Evolutionary conservation across 345 rosid genomes (phyloP), one percentile per base, ranked within the genome.

Genomic region (Carallia brachiata): DNA sequence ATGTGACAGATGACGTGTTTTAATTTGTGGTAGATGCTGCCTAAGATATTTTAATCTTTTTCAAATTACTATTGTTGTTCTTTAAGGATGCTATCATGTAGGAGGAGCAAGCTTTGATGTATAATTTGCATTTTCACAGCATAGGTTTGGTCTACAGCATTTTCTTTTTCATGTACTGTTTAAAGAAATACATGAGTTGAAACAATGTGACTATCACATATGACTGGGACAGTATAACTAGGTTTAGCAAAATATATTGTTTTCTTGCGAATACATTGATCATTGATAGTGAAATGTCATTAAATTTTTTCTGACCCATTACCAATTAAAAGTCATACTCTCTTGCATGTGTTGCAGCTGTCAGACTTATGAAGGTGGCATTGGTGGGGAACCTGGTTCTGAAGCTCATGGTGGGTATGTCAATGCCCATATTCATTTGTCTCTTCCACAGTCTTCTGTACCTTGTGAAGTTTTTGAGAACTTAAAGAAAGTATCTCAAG

Each of bases 401-500:
- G 99, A 95, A 87, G 99, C 97, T 84, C 99, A 95, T 56, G 99
- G 99, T 76, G 99, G 99, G 99, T 95, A 92, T 71, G 96, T 79
- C 72, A 69, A 75, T 57, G 77, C 52, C 75, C 65, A 30, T 32
- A 10, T 30, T 32, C 4, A 32, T 32, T 32, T 32, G 34, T 32
- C 34, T 32, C 34, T 56, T 19, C 31, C 31, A 30, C 5, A 3
- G 34, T 30, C 17, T 9, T 8, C 5, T 9, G 16, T 19, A 56
- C 60, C 15, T 44, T 12, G 50, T 44, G 50, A 44, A 12, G 50
- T 3, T 44, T 44, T 44, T 0, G 15, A 44, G 50, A 44, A 44
- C 16, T 44, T 9, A 19, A 34, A n/a, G 55, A 27, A 73, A 60
- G 44, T 62, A 54, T 68, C 69, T 59, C 63, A 67, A 61, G 59